Percentiles rank a stretch among this genome's conserved stretches.
phyloP scores from a whole-genome alignment of 768 basidiomycete species.

The Phaffia australis region DNA sequence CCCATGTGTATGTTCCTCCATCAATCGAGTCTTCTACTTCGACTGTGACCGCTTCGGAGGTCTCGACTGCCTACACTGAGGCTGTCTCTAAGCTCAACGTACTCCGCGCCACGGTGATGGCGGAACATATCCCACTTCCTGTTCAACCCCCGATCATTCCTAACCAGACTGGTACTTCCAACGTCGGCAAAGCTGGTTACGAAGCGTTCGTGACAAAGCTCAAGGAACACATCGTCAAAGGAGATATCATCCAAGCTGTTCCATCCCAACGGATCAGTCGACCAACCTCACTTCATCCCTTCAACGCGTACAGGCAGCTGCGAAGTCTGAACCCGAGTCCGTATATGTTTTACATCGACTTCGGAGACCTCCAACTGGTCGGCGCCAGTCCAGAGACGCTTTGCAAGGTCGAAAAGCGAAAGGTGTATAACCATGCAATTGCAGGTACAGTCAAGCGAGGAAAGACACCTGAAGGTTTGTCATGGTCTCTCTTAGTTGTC shows the following conservation, averaged over 20 bases:
- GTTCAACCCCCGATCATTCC: slow-evolving; percentile 39
- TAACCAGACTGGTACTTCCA: slow-evolving; percentile 57
- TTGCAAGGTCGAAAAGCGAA: slow-evolving; percentile 83
- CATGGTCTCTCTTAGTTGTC: background rate
- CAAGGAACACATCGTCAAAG: slow-evolving; percentile 87
- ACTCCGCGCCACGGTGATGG: slow-evolving; percentile 58
- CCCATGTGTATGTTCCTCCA: slow-evolving; percentile 80
- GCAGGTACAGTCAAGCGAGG: slow-evolving; percentile 89
- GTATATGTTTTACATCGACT: slow-evolving; percentile 97
- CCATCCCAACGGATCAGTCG: slow-evolving; percentile 83
- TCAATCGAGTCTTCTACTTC: slow-evolving; percentile 32
- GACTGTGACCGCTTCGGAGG: slow-evolving; percentile 35
- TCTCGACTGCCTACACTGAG: slow-evolving; percentile 77
- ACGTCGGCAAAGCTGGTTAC: slow-evolving; percentile 88
- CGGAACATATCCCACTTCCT: slow-evolving; percentile 48
- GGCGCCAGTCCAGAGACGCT: slow-evolving; percentile 96
- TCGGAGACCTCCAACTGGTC: slow-evolving; percentile 85
- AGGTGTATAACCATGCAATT: slow-evolving; percentile 94
- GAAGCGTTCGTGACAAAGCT: slow-evolving; percentile 78
- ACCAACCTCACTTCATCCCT: slow-evolving; percentile 80
- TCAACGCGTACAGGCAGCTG: slow-evolving; percentile 90
- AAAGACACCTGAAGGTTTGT: slow-evolving; percentile 67
- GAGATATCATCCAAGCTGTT: slow-evolving; percentile 98
- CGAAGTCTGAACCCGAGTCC: slow-evolving; percentile 94
- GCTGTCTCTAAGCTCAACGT: slow-evolving; percentile 70